Conservation (phyloP, 352 stramenopile species). For the Hyaloperonospora brassicae region DNA sequence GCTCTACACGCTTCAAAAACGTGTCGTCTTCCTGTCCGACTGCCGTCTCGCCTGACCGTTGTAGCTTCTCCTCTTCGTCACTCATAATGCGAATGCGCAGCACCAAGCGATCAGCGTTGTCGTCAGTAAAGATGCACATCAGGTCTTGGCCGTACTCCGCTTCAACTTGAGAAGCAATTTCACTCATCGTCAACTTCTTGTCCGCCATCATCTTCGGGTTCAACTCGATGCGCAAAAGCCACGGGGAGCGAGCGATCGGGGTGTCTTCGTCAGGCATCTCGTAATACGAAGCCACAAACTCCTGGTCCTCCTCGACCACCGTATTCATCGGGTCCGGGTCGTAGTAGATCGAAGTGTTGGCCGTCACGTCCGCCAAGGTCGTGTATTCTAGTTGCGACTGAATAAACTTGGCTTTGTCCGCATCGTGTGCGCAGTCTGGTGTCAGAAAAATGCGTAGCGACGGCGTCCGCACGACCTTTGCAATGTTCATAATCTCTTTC, state of each 20-base stretch:
- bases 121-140: conserved; percentile 95
- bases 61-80: conserved; percentile 86
- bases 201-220: conserved; percentile 96
- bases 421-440: conserved; percentile 80
- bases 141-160: conserved; percentile 93
- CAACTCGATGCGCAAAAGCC: conserved; percentile 97
- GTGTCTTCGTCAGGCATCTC: conserved; percentile 96
- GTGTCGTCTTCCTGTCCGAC: conserved; percentile 90
- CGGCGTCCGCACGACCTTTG: conserved; percentile 96
- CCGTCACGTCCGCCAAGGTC: conserved; percentile 93
- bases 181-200: conserved; percentile 96
- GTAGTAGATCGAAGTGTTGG: conserved; percentile 98
- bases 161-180: conserved; percentile 93
- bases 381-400: conserved; percentile 96
- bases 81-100: conserved; percentile 96
- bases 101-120: conserved; percentile 97
- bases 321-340: conserved; percentile 97
- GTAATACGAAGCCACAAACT: conserved; percentile 97
- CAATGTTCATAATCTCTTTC: conserved; percentile 99
- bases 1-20: conserved; percentile 96
- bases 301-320: conserved; percentile 93
- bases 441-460: conserved; percentile 94
- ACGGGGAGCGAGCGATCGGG: conserved; percentile 90
- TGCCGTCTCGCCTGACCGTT: conserved; percentile 72
- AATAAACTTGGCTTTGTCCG: conserved; percentile 85